These are phyloP conservation scores for Ogataea populi-albae DNA, from an alignment of 805 yeast species.

Conservation along the genomic window DNA sequence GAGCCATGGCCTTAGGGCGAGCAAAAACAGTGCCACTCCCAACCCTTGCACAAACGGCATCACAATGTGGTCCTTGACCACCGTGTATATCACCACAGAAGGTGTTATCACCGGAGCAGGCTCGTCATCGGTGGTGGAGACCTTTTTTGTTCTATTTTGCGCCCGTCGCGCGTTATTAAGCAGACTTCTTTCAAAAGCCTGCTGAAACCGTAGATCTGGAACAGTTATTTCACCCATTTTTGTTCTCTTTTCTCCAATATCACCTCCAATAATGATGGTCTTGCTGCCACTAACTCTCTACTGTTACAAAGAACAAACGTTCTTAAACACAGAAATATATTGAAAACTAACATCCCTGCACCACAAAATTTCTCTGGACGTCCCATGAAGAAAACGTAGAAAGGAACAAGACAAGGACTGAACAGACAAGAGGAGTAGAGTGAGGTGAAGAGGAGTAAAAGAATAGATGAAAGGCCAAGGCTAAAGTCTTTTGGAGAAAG, in stretches of 20 bases:
- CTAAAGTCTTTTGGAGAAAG: too few relatives aligned
- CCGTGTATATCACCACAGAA: conserved; percentile 42
- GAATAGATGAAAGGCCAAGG: too few relatives aligned
- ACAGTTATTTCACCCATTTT: conserved; percentile 23
- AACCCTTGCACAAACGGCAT: conserved; percentile 62
- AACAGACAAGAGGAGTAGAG: too few relatives aligned
- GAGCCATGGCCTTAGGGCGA: conserved; percentile 37
- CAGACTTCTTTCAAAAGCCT: conserved; percentile 49
- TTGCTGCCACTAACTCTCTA: conserved; percentile 5
- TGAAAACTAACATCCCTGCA: conserved; percentile 4
- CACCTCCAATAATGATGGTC: conserved; percentile 2
- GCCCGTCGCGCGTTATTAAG: conserved; percentile 20
- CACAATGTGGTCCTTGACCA: conserved; percentile 50
- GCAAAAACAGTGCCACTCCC: conserved; percentile 37
- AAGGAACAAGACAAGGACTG: too few relatives aligned
- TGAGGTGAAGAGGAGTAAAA: too few relatives aligned
- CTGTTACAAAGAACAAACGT: neutral
- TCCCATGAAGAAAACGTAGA: neutral
- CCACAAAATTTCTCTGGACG: conserved; percentile 2
- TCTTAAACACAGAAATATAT: neutral
- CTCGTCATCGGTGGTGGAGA: conserved; percentile 10
- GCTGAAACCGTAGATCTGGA: conserved; percentile 70
- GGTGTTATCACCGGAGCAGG: conserved; percentile 38
- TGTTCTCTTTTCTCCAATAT: neutral
- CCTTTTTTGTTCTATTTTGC: conserved; percentile 13